These are phyloP conservation scores for Aspergillus sclerotioniger DNA, from an alignment of 495 filamentous ascomycete species.

Conservation along the genomic window DNA sequence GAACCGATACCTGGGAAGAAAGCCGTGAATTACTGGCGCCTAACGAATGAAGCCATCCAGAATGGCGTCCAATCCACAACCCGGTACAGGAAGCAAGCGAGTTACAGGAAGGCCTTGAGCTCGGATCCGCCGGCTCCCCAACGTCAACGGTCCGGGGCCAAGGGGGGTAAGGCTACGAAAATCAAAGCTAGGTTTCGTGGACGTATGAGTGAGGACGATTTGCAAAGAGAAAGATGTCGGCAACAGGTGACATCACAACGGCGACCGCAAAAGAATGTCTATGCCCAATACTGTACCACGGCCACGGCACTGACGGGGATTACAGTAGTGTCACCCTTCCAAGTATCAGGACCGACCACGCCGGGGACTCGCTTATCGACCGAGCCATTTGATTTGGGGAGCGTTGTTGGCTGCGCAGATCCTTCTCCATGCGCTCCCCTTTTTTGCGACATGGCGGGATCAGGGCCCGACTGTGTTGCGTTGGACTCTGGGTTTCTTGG, in stretches of 20 bases:
- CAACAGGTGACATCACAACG: constrained; percentile 19
- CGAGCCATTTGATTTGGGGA: constrained; percentile 24
- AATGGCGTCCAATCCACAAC: constrained; percentile 73
- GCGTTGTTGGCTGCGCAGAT: constrained; percentile 30
- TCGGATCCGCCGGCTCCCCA: constrained; percentile 44
- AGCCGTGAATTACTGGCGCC: constrained; percentile 61
- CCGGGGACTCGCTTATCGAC: constrained; percentile 16
- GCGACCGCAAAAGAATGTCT: constrained; percentile 15
- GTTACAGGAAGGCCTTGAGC: constrained; percentile 44
- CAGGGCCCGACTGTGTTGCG: constrained; percentile 20
- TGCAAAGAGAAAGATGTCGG: constrained; percentile 20
- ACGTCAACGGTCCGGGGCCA: constrained; percentile 55
- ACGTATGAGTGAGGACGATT: constrained; percentile 20
- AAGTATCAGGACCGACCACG: constrained; percentile 18
- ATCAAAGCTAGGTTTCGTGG: constrained; percentile 29
- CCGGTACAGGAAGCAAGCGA: constrained; percentile 60
- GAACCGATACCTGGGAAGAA: constrained; percentile 54
- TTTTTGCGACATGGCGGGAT: constrained; percentile 24
- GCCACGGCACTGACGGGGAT: constrained; percentile 3
- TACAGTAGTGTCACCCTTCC: constrained; percentile 10
- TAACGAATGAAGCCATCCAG: constrained; percentile 59
- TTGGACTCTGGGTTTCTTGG: constrained; percentile 24
- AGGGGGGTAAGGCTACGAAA: constrained; percentile 53
- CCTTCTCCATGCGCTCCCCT: constrained; percentile 23
- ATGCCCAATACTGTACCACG: constrained; percentile 19